A percentile compares a stretch with the other conserved stretches of the same genome.
Conservation (phyloP, 371 early-diverging fungal species). For the Mortierella sp. region DNA sequence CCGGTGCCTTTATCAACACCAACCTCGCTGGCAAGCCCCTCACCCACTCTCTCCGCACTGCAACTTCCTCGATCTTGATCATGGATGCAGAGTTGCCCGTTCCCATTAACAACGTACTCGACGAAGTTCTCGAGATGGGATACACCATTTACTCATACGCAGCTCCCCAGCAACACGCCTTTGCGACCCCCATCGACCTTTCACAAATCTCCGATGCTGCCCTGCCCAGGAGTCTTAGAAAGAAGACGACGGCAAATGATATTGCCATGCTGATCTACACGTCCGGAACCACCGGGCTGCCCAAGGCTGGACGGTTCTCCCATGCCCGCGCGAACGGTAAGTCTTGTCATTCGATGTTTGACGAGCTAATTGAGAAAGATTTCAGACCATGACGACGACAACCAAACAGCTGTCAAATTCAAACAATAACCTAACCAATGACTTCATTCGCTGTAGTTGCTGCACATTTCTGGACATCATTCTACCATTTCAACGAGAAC, state of each 20-base stretch:
- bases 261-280: slow-evolving; percentile 96
- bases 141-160: slow-evolving; percentile 48
- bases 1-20: slow-evolving; percentile 58
- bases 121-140: slow-evolving; percentile 47
- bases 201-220: slow-evolving; percentile 24
- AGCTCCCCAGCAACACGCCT: slow-evolving; percentile 26
- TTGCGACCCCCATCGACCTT: slow-evolving; percentile 45
- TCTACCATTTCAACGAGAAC: slow-evolving; percentile 43
- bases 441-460: slow-evolving; percentile 24
- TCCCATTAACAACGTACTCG: slow-evolving; percentile 34
- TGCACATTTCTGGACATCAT: slow-evolving; percentile 50
- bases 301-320: slow-evolving; percentile 63
- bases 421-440: neutral
- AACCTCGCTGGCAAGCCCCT: slow-evolving; percentile 56
- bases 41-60: slow-evolving; percentile 51
- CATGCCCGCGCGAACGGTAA: slow-evolving; percentile 56
- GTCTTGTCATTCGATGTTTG: neutral
- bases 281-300: slow-evolving; percentile 87
- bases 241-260: slow-evolving; percentile 65
- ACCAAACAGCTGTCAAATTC: neutral
- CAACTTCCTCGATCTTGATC: slow-evolving; percentile 45
- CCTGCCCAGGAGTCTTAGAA: slow-evolving; percentile 42
- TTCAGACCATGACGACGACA: neutral
- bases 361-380: too few species aligned
- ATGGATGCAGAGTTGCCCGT: slow-evolving; percentile 45